These are phyloP conservation scores for Euclidium syriacum DNA, from an alignment of 345 rosid species.

Conservation along the genomic window DNA sequence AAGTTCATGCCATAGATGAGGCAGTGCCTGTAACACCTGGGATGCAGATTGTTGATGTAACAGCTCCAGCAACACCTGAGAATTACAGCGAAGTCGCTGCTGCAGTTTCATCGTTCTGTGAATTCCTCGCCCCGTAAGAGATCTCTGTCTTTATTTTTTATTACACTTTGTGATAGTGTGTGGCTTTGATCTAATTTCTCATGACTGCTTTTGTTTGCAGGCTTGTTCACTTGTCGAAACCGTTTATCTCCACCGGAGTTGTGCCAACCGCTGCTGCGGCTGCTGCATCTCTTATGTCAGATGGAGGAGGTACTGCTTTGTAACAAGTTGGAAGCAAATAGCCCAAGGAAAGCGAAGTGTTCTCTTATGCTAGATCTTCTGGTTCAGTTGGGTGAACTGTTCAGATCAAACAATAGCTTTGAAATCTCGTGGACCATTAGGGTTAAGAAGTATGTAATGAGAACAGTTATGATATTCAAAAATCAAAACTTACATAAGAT, in stretches of 20 bases:
- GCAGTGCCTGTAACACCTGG: conserved; percentile 93
- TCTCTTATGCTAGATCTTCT: conserved; percentile 3
- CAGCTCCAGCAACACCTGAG: conserved; percentile 86
- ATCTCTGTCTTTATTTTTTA: not conserved
- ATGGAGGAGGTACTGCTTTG: conserved; percentile 85
- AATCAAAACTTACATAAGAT: not conserved
- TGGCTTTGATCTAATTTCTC: not conserved
- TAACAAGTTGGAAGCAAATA: conserved; percentile 22
- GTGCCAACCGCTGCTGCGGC: conserved; percentile 98
- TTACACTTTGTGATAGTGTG: not conserved
- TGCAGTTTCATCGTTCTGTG: conserved; percentile 83
- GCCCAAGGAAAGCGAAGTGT: no score
- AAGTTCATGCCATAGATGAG: conserved; percentile 80
- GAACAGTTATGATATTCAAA: not conserved
- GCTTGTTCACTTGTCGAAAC: conserved; percentile 91
- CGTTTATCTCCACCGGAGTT: conserved; percentile 73
- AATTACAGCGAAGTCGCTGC: conserved; percentile 76
- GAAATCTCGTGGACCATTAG: not conserved
- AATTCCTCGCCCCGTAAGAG: conserved; percentile 96
- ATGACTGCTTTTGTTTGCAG: conserved; percentile 31
- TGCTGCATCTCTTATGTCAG: conserved; percentile 93
- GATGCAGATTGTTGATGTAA: conserved; percentile 94
- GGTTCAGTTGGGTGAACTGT: not conserved
- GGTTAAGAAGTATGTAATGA: not conserved
- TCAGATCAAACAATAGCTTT: not conserved